Base-by-base conservation (phyloP, 768 basidiomycete genomes). In the Agrocybe chaxingu region DNA sequence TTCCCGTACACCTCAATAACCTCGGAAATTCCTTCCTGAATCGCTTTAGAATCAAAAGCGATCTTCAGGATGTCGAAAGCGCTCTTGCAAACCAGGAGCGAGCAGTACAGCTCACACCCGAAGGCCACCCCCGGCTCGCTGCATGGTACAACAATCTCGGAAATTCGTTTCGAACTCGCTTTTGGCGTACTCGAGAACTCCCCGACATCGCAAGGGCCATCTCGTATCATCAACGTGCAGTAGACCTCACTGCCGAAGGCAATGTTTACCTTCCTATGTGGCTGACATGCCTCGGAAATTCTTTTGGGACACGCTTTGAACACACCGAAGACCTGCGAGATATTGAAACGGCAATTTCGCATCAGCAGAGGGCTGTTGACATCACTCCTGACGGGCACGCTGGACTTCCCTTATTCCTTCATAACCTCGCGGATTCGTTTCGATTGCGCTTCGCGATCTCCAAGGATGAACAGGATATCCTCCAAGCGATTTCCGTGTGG, bases 401-500 rank as follows among this genome's bases (percentile, higher is more conserved):
- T 4, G 36, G 42, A 50, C 2, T 13, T 24, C 31, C 5, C n/a
- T 38, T 53, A 34, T 33, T 36, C 7, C 13, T 37, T 4, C 35
- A 31, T 19, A 44, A 48, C 33, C 48, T 58, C 48, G 61, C 52
- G n/a, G 34, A 19, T 37, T 46, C 48, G 3, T 54, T 52, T 16
- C 32, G n/a, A 35, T 12, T 18, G 43, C 55, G 58, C 32, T 62
- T 57, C 7, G 47, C 50, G 7, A 13, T 57, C 9, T 9, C 8
- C 7, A 54, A 55, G 43, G 33, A 59, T 19, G n/a, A 39, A 10
- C 29, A 53, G 24, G 48, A 12, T 24, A 44, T 36, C 2, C 47
- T 40, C 16, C 44, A 42, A 35, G 55, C 59, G 7, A 39, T 60
- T 36, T 19, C 48, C 16, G 46, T 54, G 42, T 55, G 55, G 24